Evolutionary conservation across 2,329 filamentous ascomycete genomes (phyloP).

Genomic region (Anthostomella pinea): DNA sequence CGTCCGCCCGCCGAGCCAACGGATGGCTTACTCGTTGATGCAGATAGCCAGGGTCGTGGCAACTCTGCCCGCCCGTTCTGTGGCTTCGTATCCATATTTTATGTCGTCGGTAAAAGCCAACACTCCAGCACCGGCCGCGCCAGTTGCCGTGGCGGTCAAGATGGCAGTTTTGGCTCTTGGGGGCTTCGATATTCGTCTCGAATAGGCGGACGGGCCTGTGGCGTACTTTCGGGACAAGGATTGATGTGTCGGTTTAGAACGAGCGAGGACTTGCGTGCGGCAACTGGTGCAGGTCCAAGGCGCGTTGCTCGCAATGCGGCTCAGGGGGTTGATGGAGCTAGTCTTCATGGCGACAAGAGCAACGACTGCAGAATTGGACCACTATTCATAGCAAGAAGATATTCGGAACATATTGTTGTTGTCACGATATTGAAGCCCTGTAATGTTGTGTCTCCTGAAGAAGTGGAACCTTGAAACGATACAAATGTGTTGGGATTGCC

Average conservation of each 20-base stretch:
- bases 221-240: slow-evolving; percentile 22
- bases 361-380: too few species aligned
- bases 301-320: slow-evolving; percentile 37
- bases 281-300: slow-evolving; percentile 48
- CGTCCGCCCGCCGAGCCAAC: neutral
- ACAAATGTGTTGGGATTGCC: slow-evolving; percentile 22
- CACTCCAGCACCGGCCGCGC: slow-evolving; percentile 45
- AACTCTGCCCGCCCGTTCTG: slow-evolving; percentile 76
- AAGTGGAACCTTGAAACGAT: slow-evolving; percentile 16
- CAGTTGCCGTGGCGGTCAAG: slow-evolving; percentile 50
- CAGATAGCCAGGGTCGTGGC: slow-evolving; percentile 70
- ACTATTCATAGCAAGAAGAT: slow-evolving; percentile 15
- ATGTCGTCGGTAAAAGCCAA: slow-evolving; percentile 65
- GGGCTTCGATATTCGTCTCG: slow-evolving; percentile 18
- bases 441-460: too few species aligned
- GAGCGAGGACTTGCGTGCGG: slow-evolving; percentile 37
- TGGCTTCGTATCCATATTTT: slow-evolving; percentile 71
- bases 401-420: too few species aligned
- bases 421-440: too few species aligned
- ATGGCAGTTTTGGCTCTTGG: slow-evolving; percentile 30
- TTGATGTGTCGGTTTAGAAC: slow-evolving; percentile 28
- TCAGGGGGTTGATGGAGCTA: slow-evolving; percentile 34
- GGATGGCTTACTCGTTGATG: slow-evolving; percentile 73
- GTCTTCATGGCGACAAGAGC: slow-evolving; percentile 38
- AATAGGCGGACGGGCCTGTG: slow-evolving; percentile 21